These are phyloP conservation scores for Kuraishia borneana DNA, from an alignment of 805 yeast genomes.

Conservation along the genomic window DNA sequence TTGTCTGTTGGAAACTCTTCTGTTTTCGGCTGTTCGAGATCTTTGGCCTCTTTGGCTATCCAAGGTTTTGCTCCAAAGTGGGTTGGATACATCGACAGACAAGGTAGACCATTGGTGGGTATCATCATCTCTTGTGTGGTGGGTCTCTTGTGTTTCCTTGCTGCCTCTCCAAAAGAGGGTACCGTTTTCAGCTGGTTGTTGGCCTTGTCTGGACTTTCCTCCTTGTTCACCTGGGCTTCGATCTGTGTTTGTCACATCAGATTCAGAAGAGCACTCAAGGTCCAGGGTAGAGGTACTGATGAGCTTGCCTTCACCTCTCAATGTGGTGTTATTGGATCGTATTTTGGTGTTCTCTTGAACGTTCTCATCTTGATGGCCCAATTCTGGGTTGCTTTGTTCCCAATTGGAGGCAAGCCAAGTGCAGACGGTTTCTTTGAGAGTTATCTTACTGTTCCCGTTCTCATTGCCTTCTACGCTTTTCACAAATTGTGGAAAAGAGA, in stretches of 20 bases:
- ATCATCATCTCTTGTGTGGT: conserved; percentile 39
- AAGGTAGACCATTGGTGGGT: conserved; percentile 71
- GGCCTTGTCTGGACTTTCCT: conserved; percentile 67
- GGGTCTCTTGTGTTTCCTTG: conserved; percentile 51
- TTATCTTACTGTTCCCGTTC: conserved; percentile 55
- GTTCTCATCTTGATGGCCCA: conserved; percentile 57
- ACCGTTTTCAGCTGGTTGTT: conserved; percentile 64
- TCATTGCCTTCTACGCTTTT: conserved; percentile 33
- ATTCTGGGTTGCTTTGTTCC: conserved; percentile 76
- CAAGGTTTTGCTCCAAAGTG: conserved; percentile 58
- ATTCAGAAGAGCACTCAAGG: conserved; percentile 54
- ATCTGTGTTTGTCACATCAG: conserved; percentile 59
- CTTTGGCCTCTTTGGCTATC: conserved; percentile 57
- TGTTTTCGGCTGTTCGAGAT: conserved; percentile 60
- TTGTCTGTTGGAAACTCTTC: conserved; percentile 72
- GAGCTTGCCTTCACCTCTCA: conserved; percentile 62
- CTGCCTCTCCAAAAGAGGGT: conserved; percentile 45
- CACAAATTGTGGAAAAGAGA: conserved; percentile 16
- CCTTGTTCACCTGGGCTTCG: conserved; percentile 75
- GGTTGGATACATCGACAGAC: conserved; percentile 60
- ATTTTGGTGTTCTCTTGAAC: conserved; percentile 49
- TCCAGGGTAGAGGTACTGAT: conserved; percentile 54
- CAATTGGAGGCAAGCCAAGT: conserved; percentile 33
- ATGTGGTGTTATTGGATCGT: conserved; percentile 59
- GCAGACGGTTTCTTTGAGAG: conserved; percentile 53